Base-by-base conservation (phyloP, 192 early-diverging fungal species). In the Funneliformis geosporum region DNA sequence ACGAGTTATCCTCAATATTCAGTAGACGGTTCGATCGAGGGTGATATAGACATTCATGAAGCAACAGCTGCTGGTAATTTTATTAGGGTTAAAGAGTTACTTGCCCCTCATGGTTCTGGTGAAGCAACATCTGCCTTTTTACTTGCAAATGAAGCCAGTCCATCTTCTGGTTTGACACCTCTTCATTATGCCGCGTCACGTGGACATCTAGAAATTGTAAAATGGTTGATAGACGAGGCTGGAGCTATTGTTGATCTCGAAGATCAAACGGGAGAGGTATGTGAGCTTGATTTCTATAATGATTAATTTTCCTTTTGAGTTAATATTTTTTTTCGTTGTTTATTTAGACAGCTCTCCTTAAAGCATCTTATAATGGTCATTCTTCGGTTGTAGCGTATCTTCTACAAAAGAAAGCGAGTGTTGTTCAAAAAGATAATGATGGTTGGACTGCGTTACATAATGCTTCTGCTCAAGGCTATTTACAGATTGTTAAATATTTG, bases 391-490 rank as follows among this genome's bases (percentile, higher is more conserved):
- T 93, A 6, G 80, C 81, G 23, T 92, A 86, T 72, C 80, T 96
- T 43, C 55, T 94, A 23, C 79, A 82, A 42, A 84, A 86, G 5
- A 83, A 86, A 12, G 93, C 93, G 8, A 87, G 94, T 71, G 86
- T 92, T 18, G 81, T 89, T 74, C 88, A 89, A 60, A 78, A 82
- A 23, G 95, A 96, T 82, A 88, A 86, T 72, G 93, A 94, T 66
- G 93, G 93, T 0, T 95, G 92, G 92, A 93, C 94, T 9, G 89
- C 94, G 4, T 87, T 96, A 40, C 95, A 95, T 83, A 95, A 95
- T 80, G 90, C 93, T 38, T 87, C 87, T 39, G 85, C 90, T 5
- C 83, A 85, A 23, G 94, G 93, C 2, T 85, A 90, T 71, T 77
- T 89, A 5, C 81, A 83, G 25, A 87, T 91, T 75, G 90, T 87